Evolutionary conservation across 2,329 filamentous ascomycete species (phyloP), one percentile per base, ranked within the genome.

Genomic region (Fusarium sp.): DNA sequence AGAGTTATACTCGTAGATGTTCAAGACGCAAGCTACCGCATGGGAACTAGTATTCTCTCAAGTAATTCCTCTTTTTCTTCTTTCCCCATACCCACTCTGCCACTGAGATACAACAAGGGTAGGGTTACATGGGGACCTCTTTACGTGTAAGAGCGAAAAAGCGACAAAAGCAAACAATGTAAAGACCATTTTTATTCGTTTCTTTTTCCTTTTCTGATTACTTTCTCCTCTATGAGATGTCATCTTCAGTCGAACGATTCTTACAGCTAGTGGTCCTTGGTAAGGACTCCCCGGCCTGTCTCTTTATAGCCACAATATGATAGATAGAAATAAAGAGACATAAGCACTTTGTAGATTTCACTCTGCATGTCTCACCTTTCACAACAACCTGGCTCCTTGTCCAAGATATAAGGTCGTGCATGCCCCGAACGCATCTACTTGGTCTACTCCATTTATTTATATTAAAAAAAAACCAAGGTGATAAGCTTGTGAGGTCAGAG

Each of bases 351-450:
- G 18, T 4, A 37, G 34, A n/a, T 37, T 4, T 4, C 1, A 2
- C 34, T 6, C 34, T n/a, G 34, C 11, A 37, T n/a, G 34, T 37
- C 34, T 29, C 24, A 25, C 41, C 46, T 24, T 57, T 46, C 34
- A 37, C 34, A 37, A 57, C 40, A 40, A 62, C 61, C 68, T 24
- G 24, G 59, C 42, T 34, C 61, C 44, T 47, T 42, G 37, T 45
- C 42, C 46, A 11, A 53, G 57, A 69, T 72, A 72, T 74, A 75
- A 72, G 46, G 40, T 57, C 46, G 48, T 57, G 24, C 40, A 41
- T 41, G 29, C 57, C 71, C 72, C 65, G 27, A 32, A 22, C 6
- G 7, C 7, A 18, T 27, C 13, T 52, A 10, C 49, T 41, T 27
- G 49, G 37, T 34, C 9, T 29, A 41, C 22, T 10, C 48, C 49